Evolutionary conservation across 2,329 filamentous ascomycete genomes (phyloP), one percentile per base, ranked within the genome.

Genomic region (Cercospora sojina): DNA sequence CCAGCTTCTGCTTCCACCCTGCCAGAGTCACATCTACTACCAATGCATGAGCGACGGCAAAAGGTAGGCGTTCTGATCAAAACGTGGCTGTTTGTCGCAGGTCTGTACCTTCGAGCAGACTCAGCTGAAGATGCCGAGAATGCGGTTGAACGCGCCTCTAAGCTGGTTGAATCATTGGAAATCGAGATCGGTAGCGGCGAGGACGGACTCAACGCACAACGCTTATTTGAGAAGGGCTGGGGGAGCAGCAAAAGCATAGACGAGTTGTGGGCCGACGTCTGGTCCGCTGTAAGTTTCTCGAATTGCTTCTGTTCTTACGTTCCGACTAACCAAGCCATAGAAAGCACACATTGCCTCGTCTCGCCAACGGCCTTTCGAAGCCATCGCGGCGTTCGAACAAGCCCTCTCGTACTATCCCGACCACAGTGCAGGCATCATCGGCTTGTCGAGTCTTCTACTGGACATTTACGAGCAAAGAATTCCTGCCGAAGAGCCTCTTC

Each of bases 41-140:
- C 79, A 20, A 68, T 81, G 8, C 83, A 86, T 67, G 81, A 83
- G 59, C 82, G 85, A 60, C 84, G 83, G 62, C 85, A 87, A 65
- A 84, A 83, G 16, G 80, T 87, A 12, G 82, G 82, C 4, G 75
- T 89, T 10, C 79, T 99, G 16, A 82, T 93, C 20, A 90, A 90
- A 70, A 88, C 97, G 32, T 99, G 95, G 95, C 83, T 97, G 8
- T 90, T 95, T 76, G 92, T 97, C 68, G 90, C 92, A 2, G 90
- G 90, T 0, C 89, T 98, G 70, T 99, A 98, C 76, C 87, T 92
- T 29, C 87, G 92, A 62, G 92, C 94, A 7, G 86, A 86, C 8
- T 88, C 96, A 81, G 87, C 88, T 64, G 90, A 93, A 20, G 94
- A 98, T 76, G 88, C 91, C 12, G 87, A 87, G 72, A 91, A 89